These are phyloP conservation scores for Noccaea caerulescens DNA, from an alignment of 345 rosid genomes.

Conservation along the genomic window DNA sequence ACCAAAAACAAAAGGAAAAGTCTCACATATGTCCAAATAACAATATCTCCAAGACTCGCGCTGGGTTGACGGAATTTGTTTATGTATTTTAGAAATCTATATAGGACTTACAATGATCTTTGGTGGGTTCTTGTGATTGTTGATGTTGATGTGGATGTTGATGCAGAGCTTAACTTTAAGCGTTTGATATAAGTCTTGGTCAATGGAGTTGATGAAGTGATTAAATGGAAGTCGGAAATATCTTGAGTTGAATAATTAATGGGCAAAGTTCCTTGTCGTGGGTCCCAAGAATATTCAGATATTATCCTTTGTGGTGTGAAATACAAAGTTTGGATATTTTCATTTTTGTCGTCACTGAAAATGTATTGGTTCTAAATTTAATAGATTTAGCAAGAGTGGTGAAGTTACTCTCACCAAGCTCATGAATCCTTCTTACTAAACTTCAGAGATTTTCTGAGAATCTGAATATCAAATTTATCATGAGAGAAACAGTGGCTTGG, in stretches of 20 bases:
- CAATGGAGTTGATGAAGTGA: neutral
- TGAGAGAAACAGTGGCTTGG: slow-evolving; percentile 32
- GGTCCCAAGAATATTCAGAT: slow-evolving; percentile 18
- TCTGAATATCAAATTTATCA: neutral
- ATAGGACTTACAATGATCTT: neutral
- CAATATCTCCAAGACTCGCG: no score
- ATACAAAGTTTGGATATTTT: neutral
- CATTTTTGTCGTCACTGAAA: neutral
- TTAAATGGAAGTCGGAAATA: slow-evolving; percentile 2
- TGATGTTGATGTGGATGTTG: neutral
- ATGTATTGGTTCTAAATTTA: neutral
- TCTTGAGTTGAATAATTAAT: neutral
- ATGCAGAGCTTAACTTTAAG: neutral
- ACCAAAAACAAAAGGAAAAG: no score
- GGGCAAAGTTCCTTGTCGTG: slow-evolving; percentile 16
- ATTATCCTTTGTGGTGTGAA: slow-evolving; percentile 8
- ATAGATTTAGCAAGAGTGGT: neutral
- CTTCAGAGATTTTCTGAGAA: slow-evolving; percentile 1
- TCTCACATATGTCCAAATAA: no score
- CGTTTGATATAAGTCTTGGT: neutral
- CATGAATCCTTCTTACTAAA: slow-evolving; percentile 8
- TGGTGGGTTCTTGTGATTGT: neutral
- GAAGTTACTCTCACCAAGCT: slow-evolving; percentile 2
- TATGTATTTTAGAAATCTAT: no score
- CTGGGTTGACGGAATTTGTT: no score